These are phyloP conservation scores for Cynara cardunculus DNA, from an alignment of 129 eudicot genomes.

Conservation along the genomic window DNA sequence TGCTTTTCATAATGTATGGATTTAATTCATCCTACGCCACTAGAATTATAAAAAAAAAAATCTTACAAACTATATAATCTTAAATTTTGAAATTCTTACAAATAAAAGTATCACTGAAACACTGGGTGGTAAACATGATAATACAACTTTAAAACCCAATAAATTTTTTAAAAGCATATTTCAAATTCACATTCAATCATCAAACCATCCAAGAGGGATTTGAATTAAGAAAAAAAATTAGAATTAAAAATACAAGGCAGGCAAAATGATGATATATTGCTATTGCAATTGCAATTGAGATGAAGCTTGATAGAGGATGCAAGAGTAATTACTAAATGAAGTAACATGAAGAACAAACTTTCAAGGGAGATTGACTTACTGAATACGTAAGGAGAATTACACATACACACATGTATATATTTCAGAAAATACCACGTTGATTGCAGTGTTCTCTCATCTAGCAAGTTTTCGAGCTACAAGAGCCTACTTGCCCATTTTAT, in stretches of 20 bases:
- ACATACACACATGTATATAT: not conserved
- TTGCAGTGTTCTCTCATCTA: not conserved
- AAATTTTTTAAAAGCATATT: not conserved
- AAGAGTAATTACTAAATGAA: not conserved
- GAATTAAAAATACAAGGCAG: not conserved
- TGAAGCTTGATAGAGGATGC: not conserved
- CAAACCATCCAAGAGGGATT: not conserved
- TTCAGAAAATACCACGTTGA: not conserved
- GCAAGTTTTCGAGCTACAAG: not conserved
- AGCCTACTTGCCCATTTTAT: not conserved
- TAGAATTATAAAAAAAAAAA: no score
- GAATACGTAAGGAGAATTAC: not conserved
- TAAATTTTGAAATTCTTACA: not conserved
- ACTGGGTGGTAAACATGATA: not conserved
- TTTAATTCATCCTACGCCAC: not conserved
- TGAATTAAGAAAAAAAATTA: not conserved
- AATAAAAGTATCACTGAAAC: not conserved
- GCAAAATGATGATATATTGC: not conserved
- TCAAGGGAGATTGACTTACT: conserved; percentile 1
- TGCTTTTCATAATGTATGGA: not conserved
- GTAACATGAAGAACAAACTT: conserved; percentile 1
- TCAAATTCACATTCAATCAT: not conserved
- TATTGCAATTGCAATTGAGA: not conserved
- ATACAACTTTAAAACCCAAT: not conserved
- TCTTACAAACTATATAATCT: not conserved